Base-by-base conservation (phyloP, 2,329 filamentous ascomycete genomes). In the Onygenales sp. region DNA sequence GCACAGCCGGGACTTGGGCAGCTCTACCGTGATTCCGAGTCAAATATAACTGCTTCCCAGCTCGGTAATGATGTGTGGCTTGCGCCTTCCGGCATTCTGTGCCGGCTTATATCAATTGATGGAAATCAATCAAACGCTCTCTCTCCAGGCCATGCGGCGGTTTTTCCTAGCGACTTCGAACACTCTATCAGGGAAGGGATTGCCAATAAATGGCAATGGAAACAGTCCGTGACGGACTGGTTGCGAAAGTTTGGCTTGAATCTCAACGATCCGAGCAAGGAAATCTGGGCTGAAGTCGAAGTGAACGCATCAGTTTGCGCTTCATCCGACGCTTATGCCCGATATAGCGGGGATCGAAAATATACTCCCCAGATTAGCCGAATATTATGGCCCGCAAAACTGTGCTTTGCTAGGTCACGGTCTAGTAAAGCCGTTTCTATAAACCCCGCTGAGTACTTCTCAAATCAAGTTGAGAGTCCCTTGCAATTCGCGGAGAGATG, bases 341-440 rank as follows among this genome's bases (percentile, higher is more conserved):
- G 33, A 59, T 60, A 42, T 60, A 59, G 57, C 59, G 64, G 38
- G 58, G 64, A 13, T 10, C 43, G 61, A 54, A 62, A 64, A 46
- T 63, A 64, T 54, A 57, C 53, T 51, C 61, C 61, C 59, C 68
- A 54, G 63, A 62, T 71, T 55, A 72, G 69, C 58, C 68, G 69
- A 27, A 68, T 75, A 51, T 61, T 73, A 50, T 76, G 73, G 73
- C 73, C 73, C 17, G 68, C 71, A 33, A 61, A 64, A 21, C 69
- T 71, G 55, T 74, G 70, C 59, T 75, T 75, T 57, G 62, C 59
- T 53, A 66, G 71, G 48, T 59, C 59, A 43, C 64, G 58, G n/a
- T 57, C 63, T 46, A 49, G 52, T 6, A 49, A 54, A 21, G 9
- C 51, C 57, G 45, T 56, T 52, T n/a, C 53, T 14, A 55, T 55